Percentiles rank a stretch among this genome's conserved stretches.
phyloP scores from a whole-genome alignment of 2,329 filamentous ascomycete genomes.

The Scedosporium aurantiacum region DNA sequence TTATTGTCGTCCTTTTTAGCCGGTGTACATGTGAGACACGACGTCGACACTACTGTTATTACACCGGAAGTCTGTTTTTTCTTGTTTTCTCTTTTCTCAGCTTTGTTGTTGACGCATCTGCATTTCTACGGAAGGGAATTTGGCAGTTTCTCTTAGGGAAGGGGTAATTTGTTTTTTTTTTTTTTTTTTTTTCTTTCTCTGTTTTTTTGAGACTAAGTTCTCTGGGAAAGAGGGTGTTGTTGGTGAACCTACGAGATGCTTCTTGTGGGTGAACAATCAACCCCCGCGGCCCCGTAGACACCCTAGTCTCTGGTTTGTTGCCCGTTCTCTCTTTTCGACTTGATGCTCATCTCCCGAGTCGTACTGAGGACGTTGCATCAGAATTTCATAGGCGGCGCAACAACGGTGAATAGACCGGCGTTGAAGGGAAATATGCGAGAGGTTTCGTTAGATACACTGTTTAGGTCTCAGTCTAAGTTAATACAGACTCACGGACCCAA shows the following conservation, averaged over 20 bases:
- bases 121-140: neutral
- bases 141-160: neutral
- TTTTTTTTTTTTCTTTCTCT: neutral
- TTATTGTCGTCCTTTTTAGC: too few relatives aligned
- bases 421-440: neutral
- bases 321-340: neutral
- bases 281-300: too few relatives aligned
- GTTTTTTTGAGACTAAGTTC: neutral
- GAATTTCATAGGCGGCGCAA: neutral
- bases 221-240: too few relatives aligned
- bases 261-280: too few relatives aligned
- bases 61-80: neutral
- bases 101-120: neutral
- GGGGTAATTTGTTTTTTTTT: neutral
- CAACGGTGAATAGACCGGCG: neutral
- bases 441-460: neutral
- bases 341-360: neutral
- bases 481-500: neutral
- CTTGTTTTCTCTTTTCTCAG: neutral
- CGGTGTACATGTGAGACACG: too few relatives aligned
- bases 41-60: too few relatives aligned
- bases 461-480: neutral
- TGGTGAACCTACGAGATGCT: too few relatives aligned
- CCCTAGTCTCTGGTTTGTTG: neutral
- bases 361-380: neutral